Percentiles rank a stretch among this genome's conserved stretches.
Evolutionary conservation across 2,329 filamentous ascomycete genomes (phyloP).

Genomic region (Graphilbum fragrans): DNA sequence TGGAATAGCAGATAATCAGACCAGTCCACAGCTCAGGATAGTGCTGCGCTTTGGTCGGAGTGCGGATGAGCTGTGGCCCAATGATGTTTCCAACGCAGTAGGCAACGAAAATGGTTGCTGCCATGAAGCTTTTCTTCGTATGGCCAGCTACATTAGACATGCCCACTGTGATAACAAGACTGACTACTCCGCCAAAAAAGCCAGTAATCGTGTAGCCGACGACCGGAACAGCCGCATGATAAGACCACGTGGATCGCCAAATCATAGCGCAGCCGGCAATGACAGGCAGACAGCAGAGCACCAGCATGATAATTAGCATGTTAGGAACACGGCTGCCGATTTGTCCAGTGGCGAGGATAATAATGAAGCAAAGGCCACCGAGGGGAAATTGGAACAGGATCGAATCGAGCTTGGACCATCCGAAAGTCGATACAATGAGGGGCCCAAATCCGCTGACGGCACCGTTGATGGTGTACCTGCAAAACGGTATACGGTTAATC

Average conservation of each 20-base stretch:
- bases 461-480: slow-evolving; percentile 55
- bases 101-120: slow-evolving; percentile 60
- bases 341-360: slow-evolving; percentile 55
- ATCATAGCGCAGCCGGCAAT: slow-evolving; percentile 65
- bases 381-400: slow-evolving; percentile 68
- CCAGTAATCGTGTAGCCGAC: slow-evolving; percentile 62
- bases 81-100: slow-evolving; percentile 70
- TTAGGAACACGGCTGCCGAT: slow-evolving; percentile 48
- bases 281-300: slow-evolving; percentile 57
- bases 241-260: slow-evolving; percentile 55
- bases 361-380: slow-evolving; percentile 53
- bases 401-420: slow-evolving; percentile 48
- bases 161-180: slow-evolving; percentile 37
- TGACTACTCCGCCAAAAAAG: slow-evolving; percentile 60
- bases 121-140: slow-evolving; percentile 69
- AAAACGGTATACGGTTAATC: too few species aligned
- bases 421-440: slow-evolving; percentile 60
- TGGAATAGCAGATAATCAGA: slow-evolving; percentile 54
- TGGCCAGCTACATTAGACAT: slow-evolving; percentile 62
- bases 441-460: slow-evolving; percentile 61
- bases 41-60: slow-evolving; percentile 50
- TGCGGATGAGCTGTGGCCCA: slow-evolving; percentile 58
- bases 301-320: slow-evolving; percentile 51
- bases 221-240: slow-evolving; percentile 53
- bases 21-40: slow-evolving; percentile 63